Evolutionary conservation across 805 yeast species (phyloP), one percentile per base, ranked within the genome.

Genomic region (Metschnikowia hibisci): DNA sequence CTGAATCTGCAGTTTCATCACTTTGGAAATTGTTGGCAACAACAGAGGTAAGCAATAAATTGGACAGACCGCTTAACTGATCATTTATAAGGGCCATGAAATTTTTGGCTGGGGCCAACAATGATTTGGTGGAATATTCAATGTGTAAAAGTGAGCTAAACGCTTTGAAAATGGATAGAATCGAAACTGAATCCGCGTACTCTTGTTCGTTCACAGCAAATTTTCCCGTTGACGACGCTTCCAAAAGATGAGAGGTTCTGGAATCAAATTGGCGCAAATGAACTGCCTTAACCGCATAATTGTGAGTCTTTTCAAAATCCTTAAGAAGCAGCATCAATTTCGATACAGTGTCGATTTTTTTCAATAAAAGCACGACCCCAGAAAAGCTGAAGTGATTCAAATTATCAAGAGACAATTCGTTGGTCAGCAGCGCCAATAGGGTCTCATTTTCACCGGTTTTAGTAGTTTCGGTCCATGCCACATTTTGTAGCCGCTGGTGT

Each of bases 171-270:
- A 67, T 64, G 9, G 66, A 54, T 37, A 67, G 58, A 14, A 68
- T 57, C 4, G 73, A 62, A 2, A 63, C 54, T 14, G 67, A 60
- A 43, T 61, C 58, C 22, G 50, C 54, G 32, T 48, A 51, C 30
- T 65, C 70, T 14, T 43, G 48, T 29, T 61, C 62, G 34, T 51
- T 52, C 14, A 43, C 41, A 2, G 56, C 48, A 10, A 45, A 32
- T 18, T 55, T 61, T 5, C 53, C 51, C 10, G 73, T 64, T 11
- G 56, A 48, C 1, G 88, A 81, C 1, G 86, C 87, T 53, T 80
- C 86, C 41, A 83, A 69, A 40, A 83, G 63, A 58, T 83, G 86
- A 0, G 87, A 80, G 0, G 87, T 81, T 58, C 90, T 68, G 43
- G 84, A 82, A 1, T 84, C 77, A 38, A 83, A 66, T 32, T 77